Evolutionary conservation across 176 grass and related monocot species (phyloP).

Genomic region (Alloteropsis semialata): DNA sequence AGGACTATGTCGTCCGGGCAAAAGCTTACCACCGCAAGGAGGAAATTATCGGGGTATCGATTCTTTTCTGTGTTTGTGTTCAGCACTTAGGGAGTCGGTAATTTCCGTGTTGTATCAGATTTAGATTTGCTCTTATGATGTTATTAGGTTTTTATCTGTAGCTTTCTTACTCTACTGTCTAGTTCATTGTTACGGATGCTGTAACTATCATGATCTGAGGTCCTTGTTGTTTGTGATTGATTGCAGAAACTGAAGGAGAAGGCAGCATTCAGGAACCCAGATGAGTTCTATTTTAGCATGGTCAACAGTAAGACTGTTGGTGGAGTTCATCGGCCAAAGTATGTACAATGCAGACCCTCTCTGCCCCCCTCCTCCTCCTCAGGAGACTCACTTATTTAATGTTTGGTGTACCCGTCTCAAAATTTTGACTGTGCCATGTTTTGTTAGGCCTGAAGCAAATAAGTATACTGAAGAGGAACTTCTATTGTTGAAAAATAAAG

Average conservation of each 20-base stretch:
- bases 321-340: slow-evolving; percentile 80
- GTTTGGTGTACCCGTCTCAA: slow-evolving; percentile 16
- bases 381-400: neutral
- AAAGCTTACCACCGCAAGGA: slow-evolving; percentile 67
- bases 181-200: neutral
- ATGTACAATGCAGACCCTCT: slow-evolving; percentile 1
- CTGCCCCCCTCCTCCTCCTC: neutral
- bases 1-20: slow-evolving; percentile 77
- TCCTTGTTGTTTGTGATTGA: neutral
- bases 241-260: slow-evolving; percentile 83
- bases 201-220: neutral
- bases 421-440: slow-evolving; percentile 15
- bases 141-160: neutral
- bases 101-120: neutral
- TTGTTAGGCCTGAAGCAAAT: slow-evolving; percentile 73
- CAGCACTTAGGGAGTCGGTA: neutral
- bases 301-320: slow-evolving; percentile 56
- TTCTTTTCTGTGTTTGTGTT: neutral
- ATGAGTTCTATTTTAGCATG: slow-evolving; percentile 99
- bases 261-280: slow-evolving; percentile 69
- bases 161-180: neutral
- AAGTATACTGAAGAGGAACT: slow-evolving; percentile 82
- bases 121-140: too few species aligned
- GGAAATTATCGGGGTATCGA: slow-evolving; percentile 58
- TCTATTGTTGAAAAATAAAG: slow-evolving; percentile 86